A percentile compares a stretch with the other conserved stretches of the same genome.
Conservation (phyloP, 768 basidiomycete species). For the Tricholoma bakamatsutake region DNA sequence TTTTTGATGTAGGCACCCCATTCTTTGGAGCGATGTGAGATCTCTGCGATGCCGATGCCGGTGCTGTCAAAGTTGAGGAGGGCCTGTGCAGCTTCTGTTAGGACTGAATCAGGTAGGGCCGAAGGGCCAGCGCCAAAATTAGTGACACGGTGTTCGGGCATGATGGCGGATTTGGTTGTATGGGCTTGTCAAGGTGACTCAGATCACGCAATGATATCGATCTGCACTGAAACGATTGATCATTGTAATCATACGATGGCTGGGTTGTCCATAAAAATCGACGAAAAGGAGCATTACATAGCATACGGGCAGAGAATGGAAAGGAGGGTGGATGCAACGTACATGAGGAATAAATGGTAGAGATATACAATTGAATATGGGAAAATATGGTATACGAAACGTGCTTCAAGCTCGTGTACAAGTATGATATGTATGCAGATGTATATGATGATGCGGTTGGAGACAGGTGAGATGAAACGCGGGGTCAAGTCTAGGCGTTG, state of each 20-base stretch:
- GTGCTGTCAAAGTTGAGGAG: slow-evolving; percentile 88
- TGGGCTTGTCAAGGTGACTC: not conserved
- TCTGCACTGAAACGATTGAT: no score
- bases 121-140: slow-evolving; percentile 98
- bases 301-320: not conserved
- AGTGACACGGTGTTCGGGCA: slow-evolving; percentile 50
- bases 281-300: not conserved
- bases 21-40: slow-evolving; percentile 92
- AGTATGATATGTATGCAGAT: not conserved
- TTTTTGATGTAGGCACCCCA: slow-evolving; percentile 66
- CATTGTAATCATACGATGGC: no score
- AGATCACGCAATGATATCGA: no score
- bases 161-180: slow-evolving; percentile 6
- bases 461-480: not conserved
- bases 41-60: slow-evolving; percentile 93
- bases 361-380: slow-evolving; percentile 4
- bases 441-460: not conserved
- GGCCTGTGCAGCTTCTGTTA: slow-evolving; percentile 75
- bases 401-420: slow-evolving; percentile 3
- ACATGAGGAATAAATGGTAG: slow-evolving; percentile 23
- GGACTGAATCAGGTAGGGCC: slow-evolving; percentile 79
- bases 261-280: slow-evolving; percentile 5
- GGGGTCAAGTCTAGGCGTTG: not conserved
- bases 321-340: slow-evolving; percentile 2
- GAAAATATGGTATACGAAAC: slow-evolving; percentile 2